phyloP scores from a whole-genome alignment of 768 basidiomycete genomes.

The Suillus subaureus region DNA sequence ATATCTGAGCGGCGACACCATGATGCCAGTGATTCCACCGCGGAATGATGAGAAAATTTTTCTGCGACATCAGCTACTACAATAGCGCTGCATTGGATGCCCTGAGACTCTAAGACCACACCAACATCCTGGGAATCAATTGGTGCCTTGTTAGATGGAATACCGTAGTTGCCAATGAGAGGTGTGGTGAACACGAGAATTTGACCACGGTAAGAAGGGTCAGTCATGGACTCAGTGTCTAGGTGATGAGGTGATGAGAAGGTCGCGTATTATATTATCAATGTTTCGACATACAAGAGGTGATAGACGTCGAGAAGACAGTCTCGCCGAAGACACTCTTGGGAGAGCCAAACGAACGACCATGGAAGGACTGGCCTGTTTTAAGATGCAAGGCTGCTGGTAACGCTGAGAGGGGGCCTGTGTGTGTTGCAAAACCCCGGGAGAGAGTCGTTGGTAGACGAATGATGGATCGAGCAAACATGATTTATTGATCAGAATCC shows the following conservation, averaged over 20 bases:
- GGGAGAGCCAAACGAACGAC: slow-evolving; percentile 87
- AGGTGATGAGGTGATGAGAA: slow-evolving; percentile 17
- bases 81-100: slow-evolving; percentile 89
- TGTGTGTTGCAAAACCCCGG: slow-evolving; percentile 71
- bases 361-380: slow-evolving; percentile 90
- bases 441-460: slow-evolving; percentile 47
- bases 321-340: slow-evolving; percentile 93
- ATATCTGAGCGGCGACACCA: slow-evolving; percentile 93
- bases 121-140: slow-evolving; percentile 78
- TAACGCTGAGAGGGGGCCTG: slow-evolving; percentile 44
- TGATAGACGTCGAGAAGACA: slow-evolving; percentile 98
- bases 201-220: slow-evolving; percentile 97
- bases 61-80: slow-evolving; percentile 95
- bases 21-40: slow-evolving; percentile 87
- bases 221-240: slow-evolving; percentile 99
- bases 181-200: slow-evolving; percentile 99
- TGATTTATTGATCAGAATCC: slow-evolving; percentile 40
- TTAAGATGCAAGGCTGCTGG: slow-evolving; percentile 93
- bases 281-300: slow-evolving; percentile 71
- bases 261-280: slow-evolving; percentile 8
- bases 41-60: slow-evolving; percentile 91
- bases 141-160: slow-evolving; percentile 79
- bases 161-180: slow-evolving; percentile 98
- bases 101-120: slow-evolving; percentile 84
- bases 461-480: slow-evolving; percentile 60